Conservation (phyloP, 1,284 basidiomycete genomes). For the Wolfiporia cocos region DNA sequence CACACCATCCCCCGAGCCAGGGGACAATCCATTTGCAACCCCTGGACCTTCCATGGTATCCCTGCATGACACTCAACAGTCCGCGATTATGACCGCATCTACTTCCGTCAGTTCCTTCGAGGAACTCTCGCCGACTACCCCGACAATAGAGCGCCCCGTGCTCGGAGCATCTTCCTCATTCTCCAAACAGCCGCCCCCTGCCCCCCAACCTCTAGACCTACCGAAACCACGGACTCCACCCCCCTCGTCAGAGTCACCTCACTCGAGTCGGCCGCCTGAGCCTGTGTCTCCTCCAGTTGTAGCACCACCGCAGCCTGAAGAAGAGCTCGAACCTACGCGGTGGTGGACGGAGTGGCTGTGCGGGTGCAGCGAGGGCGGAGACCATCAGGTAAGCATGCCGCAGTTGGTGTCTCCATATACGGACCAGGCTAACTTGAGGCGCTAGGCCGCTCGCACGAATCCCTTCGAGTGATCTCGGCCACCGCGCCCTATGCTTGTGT, state of each 20-base stretch:
- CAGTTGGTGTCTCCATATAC: background rate
- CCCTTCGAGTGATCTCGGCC: constrained; percentile 50
- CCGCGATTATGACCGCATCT: constrained; percentile 26
- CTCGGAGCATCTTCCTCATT: constrained; percentile 17
- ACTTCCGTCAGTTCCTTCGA: constrained; percentile 11
- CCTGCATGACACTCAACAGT: constrained; percentile 35
- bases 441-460: constrained; percentile 68
- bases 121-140: constrained; percentile 2
- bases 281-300: constrained; percentile 33
- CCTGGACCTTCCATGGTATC: constrained; percentile 37
- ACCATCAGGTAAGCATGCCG: constrained; percentile 50
- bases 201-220: constrained; percentile 50
- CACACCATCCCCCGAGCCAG: constrained; percentile 33
- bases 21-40: constrained; percentile 47
- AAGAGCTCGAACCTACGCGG: constrained; percentile 33
- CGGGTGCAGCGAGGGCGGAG: constrained; percentile 68
- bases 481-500: background rate
- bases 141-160: constrained; percentile 15
- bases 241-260: constrained; percentile 30
- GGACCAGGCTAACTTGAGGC: constrained; percentile 1
- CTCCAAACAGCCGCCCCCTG: constrained; percentile 26
- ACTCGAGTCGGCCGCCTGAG: constrained; percentile 30
- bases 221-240: constrained; percentile 54
- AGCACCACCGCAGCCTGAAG: constrained; percentile 16
- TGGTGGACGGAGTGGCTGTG: constrained; percentile 87